These are phyloP conservation scores for Nakataea oryzae DNA, from an alignment of 2,329 filamentous ascomycete species.

Conservation along the genomic window DNA sequence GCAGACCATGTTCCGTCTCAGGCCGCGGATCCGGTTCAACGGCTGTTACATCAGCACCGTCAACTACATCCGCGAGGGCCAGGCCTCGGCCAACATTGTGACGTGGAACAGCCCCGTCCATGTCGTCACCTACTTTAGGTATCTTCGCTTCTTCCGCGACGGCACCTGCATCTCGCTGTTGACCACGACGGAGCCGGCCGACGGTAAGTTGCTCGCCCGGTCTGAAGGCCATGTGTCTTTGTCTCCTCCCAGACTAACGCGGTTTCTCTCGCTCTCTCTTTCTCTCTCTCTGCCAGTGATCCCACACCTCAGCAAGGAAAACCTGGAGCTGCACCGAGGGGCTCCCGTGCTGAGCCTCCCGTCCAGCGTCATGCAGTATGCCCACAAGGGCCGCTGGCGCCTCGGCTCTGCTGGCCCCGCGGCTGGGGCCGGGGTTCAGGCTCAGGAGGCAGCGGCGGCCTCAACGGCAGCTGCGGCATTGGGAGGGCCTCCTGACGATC, in stretches of 20 bases:
- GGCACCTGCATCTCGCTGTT: slow-evolving; percentile 74
- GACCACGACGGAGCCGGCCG: slow-evolving; percentile 70
- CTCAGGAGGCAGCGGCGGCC: background rate
- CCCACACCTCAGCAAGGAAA: slow-evolving; percentile 65
- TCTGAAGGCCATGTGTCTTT: too few relatives aligned
- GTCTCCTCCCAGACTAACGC: too few relatives aligned
- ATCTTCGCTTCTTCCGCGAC: slow-evolving; percentile 89
- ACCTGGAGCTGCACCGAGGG: slow-evolving; percentile 39
- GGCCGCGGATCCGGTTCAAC: slow-evolving; percentile 85
- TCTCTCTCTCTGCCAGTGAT: too few relatives aligned
- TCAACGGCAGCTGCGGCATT: background rate
- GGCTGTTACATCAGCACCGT: slow-evolving; percentile 95
- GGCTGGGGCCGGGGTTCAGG: background rate
- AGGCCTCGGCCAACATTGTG: slow-evolving; percentile 55
- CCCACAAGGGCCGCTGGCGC: slow-evolving; percentile 47
- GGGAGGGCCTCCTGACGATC: slow-evolving; percentile 4
- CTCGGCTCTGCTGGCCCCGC: slow-evolving; percentile 21
- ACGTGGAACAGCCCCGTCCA: slow-evolving; percentile 79
- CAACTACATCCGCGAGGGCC: slow-evolving; percentile 83
- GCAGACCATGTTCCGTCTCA: slow-evolving; percentile 65
- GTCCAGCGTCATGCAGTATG: slow-evolving; percentile 55
- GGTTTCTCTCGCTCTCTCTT: too few relatives aligned
- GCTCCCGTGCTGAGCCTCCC: slow-evolving; percentile 26
- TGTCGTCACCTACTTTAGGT: slow-evolving; percentile 96
- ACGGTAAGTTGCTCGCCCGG: slow-evolving; percentile 21